Evolutionary conservation across 176 grass and related monocot species (phyloP), one percentile per base, ranked within the genome.

Genomic region (Panicum miliaceum): DNA sequence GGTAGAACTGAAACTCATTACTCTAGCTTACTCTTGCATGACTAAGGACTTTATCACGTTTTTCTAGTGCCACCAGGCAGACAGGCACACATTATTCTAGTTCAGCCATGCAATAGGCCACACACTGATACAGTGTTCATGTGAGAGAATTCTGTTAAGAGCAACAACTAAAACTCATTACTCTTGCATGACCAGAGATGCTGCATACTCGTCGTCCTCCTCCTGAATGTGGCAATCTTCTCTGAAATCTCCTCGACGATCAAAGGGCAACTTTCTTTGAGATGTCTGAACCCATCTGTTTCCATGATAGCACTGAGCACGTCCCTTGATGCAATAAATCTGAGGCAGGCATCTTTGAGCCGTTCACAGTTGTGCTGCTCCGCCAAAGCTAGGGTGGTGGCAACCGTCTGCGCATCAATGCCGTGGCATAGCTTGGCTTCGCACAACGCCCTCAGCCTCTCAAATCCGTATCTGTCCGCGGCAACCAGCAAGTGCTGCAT

Each of bases 401-500:
- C 66, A 0, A 83, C 72, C 6, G 79, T 86, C 0, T 65, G 1
- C 22, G 5, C 66, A 29, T 78, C 79, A 3, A 90, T 40, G 37
- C 22, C 10, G 0, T 34, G 1, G 16, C 79, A 60, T 0, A 90
- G 8, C 57, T 58, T 53, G 2, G 0, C 23, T 32, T 86, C 84
- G 29, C 88, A 83, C 41, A 86, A 48, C 37, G 58, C 0, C 18
- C 9, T 60, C 2, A 90, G 29, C 79, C 79, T 73, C 3, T 83
- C 66, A 27, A 90, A 3, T 7, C 56, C 88, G 22, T 90, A 86
- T 0, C 72, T 53, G 47, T 86, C 65, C 0, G 88, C 84, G 0
- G 88, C 79, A 29, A 73, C 78, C 0, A 86, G 37, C 74, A 86
- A 8, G 41, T 86, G 73, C 4, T 83, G 88, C 38, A 76, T 60